Evolutionary conservation across 768 basidiomycete genomes (phyloP).

Genomic region (Rhizopogon salebrosus): DNA sequence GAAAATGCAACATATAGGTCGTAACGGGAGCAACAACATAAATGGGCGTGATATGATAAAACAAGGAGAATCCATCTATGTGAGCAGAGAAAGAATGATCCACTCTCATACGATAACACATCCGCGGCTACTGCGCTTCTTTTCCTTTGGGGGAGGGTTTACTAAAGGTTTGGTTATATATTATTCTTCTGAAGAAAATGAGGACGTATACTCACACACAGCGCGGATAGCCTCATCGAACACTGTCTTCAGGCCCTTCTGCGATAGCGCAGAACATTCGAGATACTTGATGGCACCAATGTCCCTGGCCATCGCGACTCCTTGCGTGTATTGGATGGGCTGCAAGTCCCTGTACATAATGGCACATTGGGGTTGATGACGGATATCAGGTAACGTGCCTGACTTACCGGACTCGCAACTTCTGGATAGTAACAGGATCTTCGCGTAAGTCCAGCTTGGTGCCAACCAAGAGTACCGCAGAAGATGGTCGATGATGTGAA

Average conservation of each 20-base stretch:
- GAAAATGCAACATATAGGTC: slow-evolving; percentile 49
- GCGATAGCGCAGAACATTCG: slow-evolving; percentile 93
- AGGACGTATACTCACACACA: slow-evolving; percentile 61
- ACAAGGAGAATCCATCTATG: slow-evolving; percentile 30
- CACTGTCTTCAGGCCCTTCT: slow-evolving; percentile 98
- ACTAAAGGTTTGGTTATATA: slow-evolving; percentile 36
- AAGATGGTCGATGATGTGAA: slow-evolving; percentile 93
- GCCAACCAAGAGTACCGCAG: slow-evolving; percentile 89
- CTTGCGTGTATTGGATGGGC: slow-evolving; percentile 90
- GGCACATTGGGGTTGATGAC: slow-evolving; percentile 2
- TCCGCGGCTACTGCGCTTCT: slow-evolving; percentile 35
- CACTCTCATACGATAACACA: slow-evolving; percentile 71
- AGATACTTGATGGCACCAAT: slow-evolving; percentile 95
- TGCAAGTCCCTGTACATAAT: slow-evolving; percentile 69
- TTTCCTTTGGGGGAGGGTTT: slow-evolving; percentile 67
- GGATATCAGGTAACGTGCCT: slow-evolving; percentile 4
- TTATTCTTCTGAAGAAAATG: slow-evolving; percentile 7
- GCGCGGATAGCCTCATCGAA: slow-evolving; percentile 99
- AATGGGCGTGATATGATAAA: slow-evolving; percentile 54
- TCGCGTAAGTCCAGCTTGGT: slow-evolving; percentile 98
- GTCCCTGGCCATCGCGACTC: slow-evolving; percentile 86
- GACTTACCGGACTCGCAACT: slow-evolving; percentile 81
- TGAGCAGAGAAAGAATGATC: slow-evolving; percentile 18
- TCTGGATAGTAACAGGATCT: slow-evolving; percentile 88
- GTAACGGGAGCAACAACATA: slow-evolving; percentile 66